These are phyloP conservation scores for Barnettozyma pratensis DNA, from an alignment of 805 yeast genomes.

Conservation along the genomic window DNA sequence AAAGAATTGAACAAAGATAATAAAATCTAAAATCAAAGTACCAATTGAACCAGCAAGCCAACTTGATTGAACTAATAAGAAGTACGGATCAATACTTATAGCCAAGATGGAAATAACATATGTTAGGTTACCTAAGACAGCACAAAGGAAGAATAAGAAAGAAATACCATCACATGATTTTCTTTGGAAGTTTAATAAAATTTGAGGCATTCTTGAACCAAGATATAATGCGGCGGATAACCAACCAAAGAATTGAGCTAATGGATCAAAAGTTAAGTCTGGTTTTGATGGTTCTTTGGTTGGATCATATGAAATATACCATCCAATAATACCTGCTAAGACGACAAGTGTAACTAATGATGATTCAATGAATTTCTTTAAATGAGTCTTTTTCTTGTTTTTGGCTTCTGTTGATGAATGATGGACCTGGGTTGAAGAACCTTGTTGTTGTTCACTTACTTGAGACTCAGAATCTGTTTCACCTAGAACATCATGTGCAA, in stretches of 20 bases:
- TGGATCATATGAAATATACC: slow-evolving; percentile 64
- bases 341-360: slow-evolving; percentile 62
- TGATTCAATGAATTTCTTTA: slow-evolving; percentile 25
- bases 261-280: slow-evolving; percentile 57
- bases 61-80: slow-evolving; percentile 75
- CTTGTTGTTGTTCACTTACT: slow-evolving; percentile 14
- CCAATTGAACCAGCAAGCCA: slow-evolving; percentile 94
- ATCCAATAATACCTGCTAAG: slow-evolving; percentile 79
- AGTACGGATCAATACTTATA: slow-evolving; percentile 64
- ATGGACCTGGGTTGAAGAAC: slow-evolving; percentile 18
- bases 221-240: slow-evolving; percentile 67
- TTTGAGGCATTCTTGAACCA: slow-evolving; percentile 92
- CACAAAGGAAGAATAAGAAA: slow-evolving; percentile 88
- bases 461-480: slow-evolving; percentile 20
- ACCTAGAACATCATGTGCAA: slow-evolving; percentile 38
- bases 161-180: slow-evolving; percentile 95
- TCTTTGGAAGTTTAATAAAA: slow-evolving; percentile 74
- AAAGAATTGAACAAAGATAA: slow-evolving; percentile 84
- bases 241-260: slow-evolving; percentile 87
- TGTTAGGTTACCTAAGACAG: slow-evolving; percentile 89
- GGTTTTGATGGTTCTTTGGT: slow-evolving; percentile 26
- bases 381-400: slow-evolving; percentile 14
- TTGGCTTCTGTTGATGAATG: not conserved
- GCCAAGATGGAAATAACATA: slow-evolving; percentile 83
- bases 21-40: slow-evolving; percentile 75